Base-by-base conservation (phyloP, 768 basidiomycete species). In the Coprinopsis strossmayeri region DNA sequence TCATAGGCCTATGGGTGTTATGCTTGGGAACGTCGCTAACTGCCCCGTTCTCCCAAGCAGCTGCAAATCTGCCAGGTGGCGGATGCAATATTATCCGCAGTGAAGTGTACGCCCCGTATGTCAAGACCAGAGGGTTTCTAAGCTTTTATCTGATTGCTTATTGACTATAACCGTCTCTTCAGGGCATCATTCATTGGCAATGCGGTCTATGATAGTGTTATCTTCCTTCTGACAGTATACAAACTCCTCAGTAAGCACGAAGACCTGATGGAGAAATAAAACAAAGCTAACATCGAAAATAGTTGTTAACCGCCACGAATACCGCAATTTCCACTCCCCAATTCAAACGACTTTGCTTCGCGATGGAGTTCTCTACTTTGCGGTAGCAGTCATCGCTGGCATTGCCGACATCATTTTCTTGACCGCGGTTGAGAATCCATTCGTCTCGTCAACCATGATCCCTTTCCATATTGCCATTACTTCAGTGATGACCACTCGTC, bases 141-240 rank as follows among this genome's bases (percentile, higher is more conserved):
- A 32, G 15, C 7, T 7, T 15, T 15, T 38, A 38, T 5, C 9
- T 17, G 35, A 11, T 5, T 9, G 10, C 18, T 11, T 38, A 11
- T 9, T 5, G 9, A 7, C 5, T 7, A 18, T 18, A 5, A 38
- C 5, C 5, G 35, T 11, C 5, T 9, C 15, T 4, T 5, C 23
- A 42, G 40, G 40, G 17, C 40, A 23, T 42, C 40, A 9, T 42
- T 42, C 23, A 42, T 42, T 11, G 40, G 18, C 40, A 42, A 42
- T 17, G 40, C 40, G 9, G 18, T 21, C 17, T 42, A 42, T 26
- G 40, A 42, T 25, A 23, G 10, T 17, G 40, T 42, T 11, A 25
- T 42, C 40, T 42, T 42, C 40, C 3, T 42, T 9, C 23, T 42
- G 5, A 42, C 40, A 11, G 40, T 42, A 4, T 42, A 26, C 11